A percentile compares a stretch with the other conserved stretches of the same genome.
These are phyloP conservation scores for Urtica urens DNA, from an alignment of 306 rosid genomes.

Conservation along the genomic window DNA sequence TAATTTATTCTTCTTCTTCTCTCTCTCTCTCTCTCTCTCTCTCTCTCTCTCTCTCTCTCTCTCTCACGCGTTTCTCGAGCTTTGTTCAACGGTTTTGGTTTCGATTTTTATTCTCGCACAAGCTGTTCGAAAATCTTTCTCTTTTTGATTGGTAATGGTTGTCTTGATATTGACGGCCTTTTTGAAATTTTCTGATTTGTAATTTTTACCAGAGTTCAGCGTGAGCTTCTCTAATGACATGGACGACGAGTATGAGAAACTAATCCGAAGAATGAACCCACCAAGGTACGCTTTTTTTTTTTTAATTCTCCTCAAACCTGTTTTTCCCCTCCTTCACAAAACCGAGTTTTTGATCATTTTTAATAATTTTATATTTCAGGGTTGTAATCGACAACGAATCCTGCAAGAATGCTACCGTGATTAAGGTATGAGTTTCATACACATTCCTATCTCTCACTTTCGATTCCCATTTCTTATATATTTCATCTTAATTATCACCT, in stretches of 20 bases:
- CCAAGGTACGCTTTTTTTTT: slow-evolving; percentile 33
- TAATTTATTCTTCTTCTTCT: background rate
- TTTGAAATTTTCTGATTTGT: slow-evolving; percentile 26
- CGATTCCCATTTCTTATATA: slow-evolving; percentile 1
- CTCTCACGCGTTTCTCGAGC: slow-evolving; percentile 21
- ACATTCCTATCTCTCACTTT: slow-evolving; percentile 5
- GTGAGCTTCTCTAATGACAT: slow-evolving; percentile 68
- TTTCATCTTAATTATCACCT: slow-evolving; percentile 8
- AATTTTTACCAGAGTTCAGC: slow-evolving; percentile 41
- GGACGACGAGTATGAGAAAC: slow-evolving; percentile 84
- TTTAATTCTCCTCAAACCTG: slow-evolving; percentile 10
- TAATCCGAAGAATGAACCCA: slow-evolving; percentile 82
- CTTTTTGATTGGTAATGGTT: slow-evolving; percentile 24
- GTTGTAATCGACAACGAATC: slow-evolving; percentile 88
- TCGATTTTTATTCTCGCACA: too few species aligned
- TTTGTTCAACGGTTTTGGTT: background rate
- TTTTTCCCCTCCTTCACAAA: background rate
- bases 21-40: slow-evolving; percentile 9
- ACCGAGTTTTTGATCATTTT: slow-evolving; percentile 18
- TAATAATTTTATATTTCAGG: slow-evolving; percentile 36
- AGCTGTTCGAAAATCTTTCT: too few species aligned
- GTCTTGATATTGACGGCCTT: slow-evolving; percentile 22
- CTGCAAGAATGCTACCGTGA: slow-evolving; percentile 75
- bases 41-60: slow-evolving; percentile 18
- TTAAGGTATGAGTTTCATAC: slow-evolving; percentile 37